Base-by-base conservation (phyloP, 1,139 yeast genomes). In the Hyphopichia burtonii region DNA sequence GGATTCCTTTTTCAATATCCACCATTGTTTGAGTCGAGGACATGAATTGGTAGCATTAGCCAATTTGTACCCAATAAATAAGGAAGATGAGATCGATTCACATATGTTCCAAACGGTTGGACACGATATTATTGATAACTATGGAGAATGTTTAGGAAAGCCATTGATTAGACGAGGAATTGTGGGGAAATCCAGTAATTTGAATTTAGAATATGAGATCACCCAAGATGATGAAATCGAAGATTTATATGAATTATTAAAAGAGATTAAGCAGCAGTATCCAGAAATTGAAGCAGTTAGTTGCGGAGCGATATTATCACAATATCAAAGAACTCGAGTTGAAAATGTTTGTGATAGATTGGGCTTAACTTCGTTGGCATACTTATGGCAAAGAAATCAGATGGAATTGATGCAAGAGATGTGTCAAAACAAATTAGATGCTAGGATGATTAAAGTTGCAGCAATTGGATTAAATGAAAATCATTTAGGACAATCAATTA, bases 41-140 rank as follows among this genome's bases (percentile, higher is more conserved):
- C 99, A 93, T 65, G 86, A 87, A 54, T 68, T 93, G 11, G 78
- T 78, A 0, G 96, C 96, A 0, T 63, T 93, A 39, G 99, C 90
- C 0, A 93, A 93, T 55, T 64, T 93, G 45, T 81, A 82, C 54
- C 99, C 99, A 2, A 68, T 71, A 8, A 58, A 63, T 17, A 47
- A 51, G 15, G 63, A 63, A 16, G 78, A 76, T 50, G 99, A 93
- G 60, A 69, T 93, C 44, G 97, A 93, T 63, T 87, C 96, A 42
- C 93, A 86, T 60, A 93, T 93, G 99, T 93, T 88, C 63, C 99
- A 93, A 63, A 93, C 99, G 0, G 99, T 93, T n/a, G 99, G 99
- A 0, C 94, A 86, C 60, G 89, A 86, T 51, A 80, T 88, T 3
- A 74, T 93, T 4, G 75, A 78, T 0, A 63, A 69, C 43, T 89